These are phyloP conservation scores for Elsinoe perseae DNA, from an alignment of 2,329 filamentous ascomycete genomes.

Conservation along the genomic window DNA sequence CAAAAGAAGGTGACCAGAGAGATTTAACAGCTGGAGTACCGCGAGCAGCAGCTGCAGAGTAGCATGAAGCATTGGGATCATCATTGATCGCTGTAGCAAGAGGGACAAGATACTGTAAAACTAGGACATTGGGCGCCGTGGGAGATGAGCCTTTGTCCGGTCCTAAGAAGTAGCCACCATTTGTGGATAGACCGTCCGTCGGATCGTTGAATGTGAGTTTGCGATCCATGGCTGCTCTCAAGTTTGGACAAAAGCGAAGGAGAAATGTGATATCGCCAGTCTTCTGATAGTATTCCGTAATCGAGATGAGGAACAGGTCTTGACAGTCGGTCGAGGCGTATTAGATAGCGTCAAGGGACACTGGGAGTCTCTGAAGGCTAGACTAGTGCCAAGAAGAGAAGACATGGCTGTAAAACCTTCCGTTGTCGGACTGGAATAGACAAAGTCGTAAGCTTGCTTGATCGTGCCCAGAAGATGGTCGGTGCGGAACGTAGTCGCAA, in stretches of 20 bases:
- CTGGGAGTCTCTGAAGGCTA: constrained; percentile 16
- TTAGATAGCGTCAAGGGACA: background rate
- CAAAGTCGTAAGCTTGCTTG: constrained; percentile 5
- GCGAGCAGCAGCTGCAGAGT: constrained; percentile 21
- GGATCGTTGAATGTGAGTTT: constrained; percentile 26
- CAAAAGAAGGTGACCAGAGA: constrained; percentile 30
- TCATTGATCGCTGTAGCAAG: constrained; percentile 31
- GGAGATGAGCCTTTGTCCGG: constrained; percentile 27
- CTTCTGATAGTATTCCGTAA: constrained; percentile 26
- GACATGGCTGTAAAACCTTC: constrained; percentile 19
- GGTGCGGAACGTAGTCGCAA: constrained; percentile 30
- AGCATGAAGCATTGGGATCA: constrained; percentile 21
- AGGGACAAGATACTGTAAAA: constrained; percentile 24
- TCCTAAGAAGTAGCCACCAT: constrained; percentile 25
- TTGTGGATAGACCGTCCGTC: constrained; percentile 23
- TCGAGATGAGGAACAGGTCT: constrained; percentile 26
- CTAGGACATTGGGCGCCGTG: constrained; percentile 24
- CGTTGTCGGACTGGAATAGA: background rate
- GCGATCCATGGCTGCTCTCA: constrained; percentile 23
- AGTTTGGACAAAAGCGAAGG: constrained; percentile 22
- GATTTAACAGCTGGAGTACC: constrained; percentile 27
- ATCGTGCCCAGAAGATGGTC: constrained; percentile 31
- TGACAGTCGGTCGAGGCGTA: constrained; percentile 28
- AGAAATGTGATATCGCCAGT: constrained; percentile 22
- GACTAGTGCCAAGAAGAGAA: constrained; percentile 13